phyloP scores from a whole-genome alignment of 257 asterid species.

The Coffea canephora region DNA sequence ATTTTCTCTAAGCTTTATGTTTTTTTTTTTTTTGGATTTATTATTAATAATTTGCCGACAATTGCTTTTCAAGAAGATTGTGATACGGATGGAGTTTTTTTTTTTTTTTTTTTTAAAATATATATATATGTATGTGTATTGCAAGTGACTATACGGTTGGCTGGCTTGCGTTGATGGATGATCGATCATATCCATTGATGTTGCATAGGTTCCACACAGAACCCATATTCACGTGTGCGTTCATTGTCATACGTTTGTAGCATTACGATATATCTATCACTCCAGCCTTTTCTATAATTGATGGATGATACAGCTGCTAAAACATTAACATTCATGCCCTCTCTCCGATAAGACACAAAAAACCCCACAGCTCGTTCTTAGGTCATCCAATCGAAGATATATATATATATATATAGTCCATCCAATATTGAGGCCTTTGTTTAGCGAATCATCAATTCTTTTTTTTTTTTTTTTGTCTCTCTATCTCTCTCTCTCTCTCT shows the following conservation, averaged over 20 bases:
- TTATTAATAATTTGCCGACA: slow-evolving; percentile 14
- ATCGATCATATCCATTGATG: not conserved
- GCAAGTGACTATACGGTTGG: not conserved
- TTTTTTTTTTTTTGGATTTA: not conserved
- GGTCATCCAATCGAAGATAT: not conserved
- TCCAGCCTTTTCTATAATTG: not conserved
- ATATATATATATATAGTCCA: not conserved
- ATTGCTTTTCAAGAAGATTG: not conserved
- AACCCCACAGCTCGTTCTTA: not conserved
- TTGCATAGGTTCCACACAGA: slow-evolving; percentile 12
- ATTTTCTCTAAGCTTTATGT: not conserved
- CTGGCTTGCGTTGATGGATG: not conserved
- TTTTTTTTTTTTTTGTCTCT: no score
- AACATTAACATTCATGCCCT: not conserved
- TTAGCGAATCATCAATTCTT: not conserved
- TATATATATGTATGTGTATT: no score
- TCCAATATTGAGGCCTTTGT: not conserved
- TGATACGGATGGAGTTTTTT: not conserved
- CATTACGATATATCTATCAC: not conserved
- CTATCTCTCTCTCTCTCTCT: no score
- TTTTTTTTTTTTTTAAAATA: no score
- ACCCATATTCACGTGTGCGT: slow-evolving; percentile 21
- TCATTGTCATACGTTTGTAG: slow-evolving; percentile 2
- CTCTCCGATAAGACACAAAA: not conserved
- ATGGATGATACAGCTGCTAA: not conserved